Base-by-base conservation (phyloP, 2,329 filamentous ascomycete genomes). In the Colletotrichum musicola region DNA sequence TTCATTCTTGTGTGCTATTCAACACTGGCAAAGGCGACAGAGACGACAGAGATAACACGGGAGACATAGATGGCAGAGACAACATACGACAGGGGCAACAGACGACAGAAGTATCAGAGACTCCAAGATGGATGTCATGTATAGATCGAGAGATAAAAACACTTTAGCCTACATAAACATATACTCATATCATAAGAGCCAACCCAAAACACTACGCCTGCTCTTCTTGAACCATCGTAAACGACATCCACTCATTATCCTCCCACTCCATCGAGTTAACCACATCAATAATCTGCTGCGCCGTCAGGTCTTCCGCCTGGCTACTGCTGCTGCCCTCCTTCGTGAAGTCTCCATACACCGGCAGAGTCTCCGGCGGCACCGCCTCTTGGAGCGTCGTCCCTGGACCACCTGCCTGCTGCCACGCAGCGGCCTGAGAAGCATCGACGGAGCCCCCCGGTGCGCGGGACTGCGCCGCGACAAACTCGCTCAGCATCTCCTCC, bases 401-500 rank as follows among this genome's bases (percentile, higher is more conserved):
- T 10, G 47, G 5, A 3, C 20, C 20, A 22, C 20, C 3, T 25
- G 54, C 25, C 10, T 42, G 61, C 20, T 55, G 61, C 65, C 64
- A 64, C 10, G 16, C 54, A 9, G 46, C 10, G 2, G 10, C n/a
- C 7, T 38, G 62, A 14, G 9, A 30, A 9, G 6, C 47, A 14
- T 30, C 35, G 3, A 18, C n/a, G 4, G 42, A 20, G 2, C 30
- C n/a, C n/a, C 27, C 40, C 5, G 50, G 18, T 14, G 12, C n/a
- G 0, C 40, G 30, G 12, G 65, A 18, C 14, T 44, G 54, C 2
- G 61, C 25, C 4, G 53, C 27, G 4, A 53, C 22, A 22, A 68
- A 68, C 6, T 54, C 55, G 20, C 49, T 27, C 2, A 84, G 64
- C 74, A 83, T 79, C 25, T 80, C 77, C 10, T 82, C 79, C 1